Conservation (phyloP, 768 basidiomycete species). For the Leccinum incarnatum region DNA sequence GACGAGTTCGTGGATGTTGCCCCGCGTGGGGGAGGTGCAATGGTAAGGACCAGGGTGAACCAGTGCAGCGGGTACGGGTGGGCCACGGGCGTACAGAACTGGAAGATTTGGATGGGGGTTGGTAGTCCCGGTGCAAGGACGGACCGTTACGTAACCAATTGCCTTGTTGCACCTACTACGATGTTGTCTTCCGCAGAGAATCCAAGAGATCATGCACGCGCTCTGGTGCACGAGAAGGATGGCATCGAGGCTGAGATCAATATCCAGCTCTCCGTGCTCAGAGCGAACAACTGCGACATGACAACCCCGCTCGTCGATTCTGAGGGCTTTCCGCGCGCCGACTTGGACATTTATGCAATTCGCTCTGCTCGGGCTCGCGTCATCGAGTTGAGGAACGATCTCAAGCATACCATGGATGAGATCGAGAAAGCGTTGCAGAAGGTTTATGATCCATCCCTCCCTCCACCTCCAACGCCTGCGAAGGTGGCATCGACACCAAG, state of each 20-base stretch:
- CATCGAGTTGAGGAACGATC: constrained; percentile 81
- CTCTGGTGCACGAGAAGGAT: constrained; percentile 67
- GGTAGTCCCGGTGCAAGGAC: no score
- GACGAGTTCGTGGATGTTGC: neutral
- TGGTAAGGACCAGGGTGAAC: no score
- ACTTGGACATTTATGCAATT: constrained; percentile 82
- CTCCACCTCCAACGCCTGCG: constrained; percentile 19
- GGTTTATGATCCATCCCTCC: constrained; percentile 54
- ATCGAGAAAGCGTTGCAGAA: constrained; percentile 67
- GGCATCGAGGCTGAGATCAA: constrained; percentile 71
- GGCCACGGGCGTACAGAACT: no score
- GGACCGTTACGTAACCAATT: neutral
- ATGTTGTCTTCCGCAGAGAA: constrained; percentile 40
- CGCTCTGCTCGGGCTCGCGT: constrained; percentile 71
- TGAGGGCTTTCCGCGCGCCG: constrained; percentile 86
- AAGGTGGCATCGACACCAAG: constrained; percentile 24
- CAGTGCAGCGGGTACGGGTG: no score
- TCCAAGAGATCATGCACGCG: constrained; percentile 56
- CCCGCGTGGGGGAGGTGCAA: no score
- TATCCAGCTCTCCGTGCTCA: constrained; percentile 58
- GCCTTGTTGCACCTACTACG: neutral
- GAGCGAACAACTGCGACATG: constrained; percentile 61
- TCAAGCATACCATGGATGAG: constrained; percentile 57
- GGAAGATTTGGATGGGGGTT: no score
- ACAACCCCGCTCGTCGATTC: constrained; percentile 74